Percentiles rank a stretch among this genome's conserved stretches.
Conservation (phyloP, 2,329 filamentous ascomycete species). For the Akanthomyces dipterigenus region DNA sequence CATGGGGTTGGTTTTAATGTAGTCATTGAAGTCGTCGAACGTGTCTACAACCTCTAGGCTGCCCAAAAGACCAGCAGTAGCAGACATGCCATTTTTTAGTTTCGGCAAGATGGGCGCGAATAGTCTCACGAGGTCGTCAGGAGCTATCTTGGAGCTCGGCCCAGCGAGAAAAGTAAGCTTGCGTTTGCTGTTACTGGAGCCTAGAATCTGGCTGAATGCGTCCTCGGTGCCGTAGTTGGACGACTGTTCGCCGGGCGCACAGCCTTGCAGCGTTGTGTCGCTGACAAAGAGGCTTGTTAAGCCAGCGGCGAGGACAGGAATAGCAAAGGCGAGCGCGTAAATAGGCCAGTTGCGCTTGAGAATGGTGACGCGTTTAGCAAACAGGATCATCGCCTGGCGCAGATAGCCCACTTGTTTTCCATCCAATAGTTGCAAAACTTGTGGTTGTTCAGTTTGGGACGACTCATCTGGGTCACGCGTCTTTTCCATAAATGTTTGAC, state of each 20-base stretch:
- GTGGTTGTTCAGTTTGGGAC: conserved; percentile 19
- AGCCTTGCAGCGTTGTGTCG: conserved; percentile 44
- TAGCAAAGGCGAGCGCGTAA: conserved; percentile 64
- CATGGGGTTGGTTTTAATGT: conserved; percentile 54
- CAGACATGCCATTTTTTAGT: conserved; percentile 16
- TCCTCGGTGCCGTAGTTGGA: conserved; percentile 33
- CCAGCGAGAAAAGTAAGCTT: conserved; percentile 25
- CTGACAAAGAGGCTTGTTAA: conserved; percentile 72
- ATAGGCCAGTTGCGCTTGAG: conserved; percentile 73
- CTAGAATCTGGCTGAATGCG: conserved; percentile 31
- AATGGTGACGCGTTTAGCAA: conserved; percentile 70
- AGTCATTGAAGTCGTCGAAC: conserved; percentile 60
- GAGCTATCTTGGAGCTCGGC: conserved; percentile 31
- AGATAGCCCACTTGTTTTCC: conserved; percentile 64
- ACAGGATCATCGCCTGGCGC: conserved; percentile 66
- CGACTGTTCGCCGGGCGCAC: conserved; percentile 42
- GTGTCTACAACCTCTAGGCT: conserved; percentile 51
- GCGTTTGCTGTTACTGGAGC: conserved; percentile 11
- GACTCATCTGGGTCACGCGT: conserved; percentile 12
- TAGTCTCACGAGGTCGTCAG: conserved; percentile 23
- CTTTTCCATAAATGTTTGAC: conserved; percentile 20
- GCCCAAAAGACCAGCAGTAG: conserved; percentile 16
- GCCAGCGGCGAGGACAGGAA: conserved; percentile 74
- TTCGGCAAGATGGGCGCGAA: conserved; percentile 33
- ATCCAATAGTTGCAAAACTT: conserved; percentile 52